Conservation (phyloP, 176 grass and related monocot genomes). For the Oryza officinalis region DNA sequence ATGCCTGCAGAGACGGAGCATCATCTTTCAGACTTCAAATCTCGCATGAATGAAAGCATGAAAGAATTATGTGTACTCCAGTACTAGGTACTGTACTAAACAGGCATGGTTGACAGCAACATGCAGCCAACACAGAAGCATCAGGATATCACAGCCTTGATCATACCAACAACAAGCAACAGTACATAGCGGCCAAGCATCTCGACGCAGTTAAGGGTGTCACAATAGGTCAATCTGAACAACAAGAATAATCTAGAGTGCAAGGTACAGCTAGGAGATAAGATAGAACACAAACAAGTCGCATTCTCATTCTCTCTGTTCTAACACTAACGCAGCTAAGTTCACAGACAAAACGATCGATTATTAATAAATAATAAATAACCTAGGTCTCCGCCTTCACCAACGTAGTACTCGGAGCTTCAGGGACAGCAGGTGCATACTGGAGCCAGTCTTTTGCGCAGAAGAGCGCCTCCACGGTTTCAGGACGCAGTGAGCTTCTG, state of each 20-base stretch:
- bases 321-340: slow-evolving; percentile 23
- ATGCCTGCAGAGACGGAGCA: too few relatives aligned
- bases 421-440: slow-evolving; percentile 37
- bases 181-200: not conserved
- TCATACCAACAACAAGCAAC: not conserved
- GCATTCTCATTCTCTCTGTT: slow-evolving; percentile 11
- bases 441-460: slow-evolving; percentile 85
- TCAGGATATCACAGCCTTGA: not conserved
- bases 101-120: too few relatives aligned
- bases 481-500: slow-evolving; percentile 72
- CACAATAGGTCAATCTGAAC: slow-evolving; percentile 2
- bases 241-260: not conserved
- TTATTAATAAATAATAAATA: not conserved
- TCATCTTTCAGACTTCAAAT: too few relatives aligned
- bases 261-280: slow-evolving; percentile 15
- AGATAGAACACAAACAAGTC: not conserved
- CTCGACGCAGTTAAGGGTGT: not conserved
- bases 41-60: too few relatives aligned
- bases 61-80: too few relatives aligned
- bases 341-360: not conserved
- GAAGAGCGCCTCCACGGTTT: slow-evolving; percentile 74
- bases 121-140: not conserved
- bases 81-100: too few relatives aligned
- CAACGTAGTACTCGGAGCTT: slow-evolving; percentile 30
- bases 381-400: slow-evolving; percentile 55